Evolutionary conservation across 2,329 filamentous ascomycete species (phyloP), one percentile per base, ranked within the genome.

Genomic region (Claviceps capensis): DNA sequence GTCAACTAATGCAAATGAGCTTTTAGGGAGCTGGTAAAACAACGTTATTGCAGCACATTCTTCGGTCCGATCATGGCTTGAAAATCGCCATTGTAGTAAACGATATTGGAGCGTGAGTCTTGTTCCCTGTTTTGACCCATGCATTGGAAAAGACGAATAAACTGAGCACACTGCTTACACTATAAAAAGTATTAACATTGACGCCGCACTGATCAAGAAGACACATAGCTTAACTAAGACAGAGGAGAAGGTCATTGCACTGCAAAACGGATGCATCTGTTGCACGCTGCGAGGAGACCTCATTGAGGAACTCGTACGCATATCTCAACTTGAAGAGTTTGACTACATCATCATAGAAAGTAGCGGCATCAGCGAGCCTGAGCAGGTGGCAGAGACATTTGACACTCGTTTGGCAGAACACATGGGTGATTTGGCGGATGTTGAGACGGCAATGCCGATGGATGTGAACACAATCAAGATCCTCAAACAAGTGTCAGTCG

Each of bases 251-350:
- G 72, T 86, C 36, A 78, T 86, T 16, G 77, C 81, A 9, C 72
- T 86, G 51, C 81, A 86, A 59, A 86, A 86, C 55, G 82, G 84
- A 9, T 88, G 85, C 57, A 88, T 88, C 59, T 88, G 84, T 69
- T 88, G 85, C 59, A 88, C 83, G 0, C 71, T 88, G 0, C 79
- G 85, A 3, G 83, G 83, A 1, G 84, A 88, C 52, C 66, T 88
- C 1, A 73, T 88, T 0, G 78, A 84, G 54, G 84, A 88, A 61
- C 74, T 88, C 0, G 82, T 83, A 0, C 74, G 74, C 1, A 70
- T 88, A 1, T 62, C 82, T 0, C 76, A 82, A 60, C 72, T 79
- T 1, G 74, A 79, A 17, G 69, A 75, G 48, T 82, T 87, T 40
- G 82, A 88, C 62, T 87, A 88, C 62, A 78, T 87, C 26, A 70